These are phyloP conservation scores for Pisolithus tinctorius DNA, from an alignment of 768 basidiomycete species.

Conservation along the genomic window DNA sequence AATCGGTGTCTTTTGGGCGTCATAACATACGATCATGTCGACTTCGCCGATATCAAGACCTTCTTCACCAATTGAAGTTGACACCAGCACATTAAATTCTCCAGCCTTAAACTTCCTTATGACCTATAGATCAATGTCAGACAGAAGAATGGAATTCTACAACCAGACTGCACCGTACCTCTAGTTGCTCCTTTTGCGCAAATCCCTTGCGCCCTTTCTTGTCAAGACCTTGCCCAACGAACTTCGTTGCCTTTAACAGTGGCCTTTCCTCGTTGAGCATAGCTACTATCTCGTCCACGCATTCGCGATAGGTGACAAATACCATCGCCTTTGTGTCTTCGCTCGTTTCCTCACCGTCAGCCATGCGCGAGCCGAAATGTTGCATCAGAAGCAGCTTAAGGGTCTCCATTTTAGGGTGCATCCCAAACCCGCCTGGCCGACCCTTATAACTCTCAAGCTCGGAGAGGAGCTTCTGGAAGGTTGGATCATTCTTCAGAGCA, in stretches of 20 bases:
- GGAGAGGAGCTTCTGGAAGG: slow-evolving; percentile 57
- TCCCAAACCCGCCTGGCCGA: slow-evolving; percentile 40
- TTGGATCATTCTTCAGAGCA: slow-evolving; percentile 40
- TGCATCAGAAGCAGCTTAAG: slow-evolving; percentile 67
- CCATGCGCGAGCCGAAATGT: slow-evolving; percentile 52
- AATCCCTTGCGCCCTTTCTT: slow-evolving; percentile 84
- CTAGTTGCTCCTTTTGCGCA: slow-evolving; percentile 85
- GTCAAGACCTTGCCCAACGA: slow-evolving; percentile 87
- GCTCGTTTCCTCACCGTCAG: slow-evolving; percentile 29
- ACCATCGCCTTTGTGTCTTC: slow-evolving; percentile 78
- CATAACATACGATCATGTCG: slow-evolving; percentile 93
- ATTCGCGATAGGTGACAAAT: slow-evolving; percentile 85
- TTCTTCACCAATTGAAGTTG: slow-evolving; percentile 96
- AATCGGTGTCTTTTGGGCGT: slow-evolving; percentile 92
- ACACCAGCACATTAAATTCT: slow-evolving; percentile 86
- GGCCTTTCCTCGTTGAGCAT: slow-evolving; percentile 71
- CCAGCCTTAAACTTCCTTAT: slow-evolving; percentile 84
- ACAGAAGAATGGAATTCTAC: background rate
- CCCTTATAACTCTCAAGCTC: slow-evolving; percentile 59
- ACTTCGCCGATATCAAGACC: slow-evolving; percentile 98
- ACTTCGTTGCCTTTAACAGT: slow-evolving; percentile 73
- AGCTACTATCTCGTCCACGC: slow-evolving; percentile 86
- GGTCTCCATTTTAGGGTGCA: slow-evolving; percentile 92
- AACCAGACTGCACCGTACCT: slow-evolving; percentile 40
- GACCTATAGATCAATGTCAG: slow-evolving; percentile 41